A percentile compares a stretch with the other conserved stretches of the same genome.
phyloP scores from a whole-genome alignment of 345 rosid genomes.

The Sonneratia caseolaris region DNA sequence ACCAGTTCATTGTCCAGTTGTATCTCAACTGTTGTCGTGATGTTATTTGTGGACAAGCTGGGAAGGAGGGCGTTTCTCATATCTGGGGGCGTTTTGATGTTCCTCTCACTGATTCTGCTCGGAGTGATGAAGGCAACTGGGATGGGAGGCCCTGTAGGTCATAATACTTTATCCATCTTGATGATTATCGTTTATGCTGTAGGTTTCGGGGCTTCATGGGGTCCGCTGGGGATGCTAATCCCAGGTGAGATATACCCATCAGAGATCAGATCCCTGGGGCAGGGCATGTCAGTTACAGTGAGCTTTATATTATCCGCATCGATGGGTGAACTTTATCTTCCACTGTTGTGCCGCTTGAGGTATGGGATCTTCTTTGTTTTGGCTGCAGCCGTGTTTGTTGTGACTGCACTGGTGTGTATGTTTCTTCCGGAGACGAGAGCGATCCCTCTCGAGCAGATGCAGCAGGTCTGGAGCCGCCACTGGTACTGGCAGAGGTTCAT shows the following conservation, averaged over 20 bases:
- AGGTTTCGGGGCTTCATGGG: conserved; percentile 66
- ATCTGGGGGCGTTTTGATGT: conserved; percentile 50
- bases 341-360: conserved; percentile 48
- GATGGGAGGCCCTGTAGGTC: conserved; percentile 21
- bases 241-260: conserved; percentile 53
- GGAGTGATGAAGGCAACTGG: conserved; percentile 29
- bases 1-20: conserved; percentile 54
- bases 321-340: conserved; percentile 36
- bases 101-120: conserved; percentile 31
- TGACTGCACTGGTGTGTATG: conserved; percentile 35
- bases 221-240: conserved; percentile 46
- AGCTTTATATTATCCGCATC: conserved; percentile 36
- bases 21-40: conserved; percentile 35
- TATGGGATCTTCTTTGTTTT: conserved; percentile 45
- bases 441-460: conserved; percentile 41
- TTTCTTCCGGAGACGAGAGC: conserved; percentile 57
- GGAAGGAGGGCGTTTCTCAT: conserved; percentile 59
- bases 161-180: conserved; percentile 23
- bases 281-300: conserved; percentile 36
- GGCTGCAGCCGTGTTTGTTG: conserved; percentile 32
- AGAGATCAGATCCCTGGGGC: conserved; percentile 42
- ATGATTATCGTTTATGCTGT: conserved; percentile 43
- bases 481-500: conserved; percentile 48
- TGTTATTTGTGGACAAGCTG: conserved; percentile 41
- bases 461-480: conserved; percentile 39